phyloP scores from a whole-genome alignment of 78 protist species.

The Speleostelium caveatum region DNA sequence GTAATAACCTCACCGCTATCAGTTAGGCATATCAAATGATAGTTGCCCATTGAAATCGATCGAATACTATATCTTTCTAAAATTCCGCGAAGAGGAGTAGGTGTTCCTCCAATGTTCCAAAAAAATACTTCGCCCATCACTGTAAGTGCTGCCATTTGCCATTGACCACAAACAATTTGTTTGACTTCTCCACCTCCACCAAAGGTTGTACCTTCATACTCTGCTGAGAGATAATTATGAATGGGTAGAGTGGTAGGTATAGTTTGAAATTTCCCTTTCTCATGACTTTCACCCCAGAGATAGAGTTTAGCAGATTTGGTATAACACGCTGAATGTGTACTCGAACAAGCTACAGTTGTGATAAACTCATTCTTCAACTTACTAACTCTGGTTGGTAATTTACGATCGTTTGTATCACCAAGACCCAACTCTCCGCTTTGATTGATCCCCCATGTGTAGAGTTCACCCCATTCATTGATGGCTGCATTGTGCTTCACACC shows the following conservation, averaged over 20 bases:
- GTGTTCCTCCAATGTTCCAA: conserved; percentile 49
- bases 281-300: conserved; percentile 61
- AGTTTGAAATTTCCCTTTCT: conserved; percentile 50
- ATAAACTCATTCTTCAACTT: conserved; percentile 46
- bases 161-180: conserved; percentile 64
- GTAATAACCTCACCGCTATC: conserved; percentile 63
- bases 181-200: conserved; percentile 68
- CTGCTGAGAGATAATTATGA: conserved; percentile 6
- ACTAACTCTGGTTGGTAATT: conserved; percentile 47
- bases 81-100: conserved; percentile 32
- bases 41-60: conserved; percentile 70
- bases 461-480: conserved; percentile 67
- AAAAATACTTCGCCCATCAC: conserved; percentile 56
- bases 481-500: conserved; percentile 73
- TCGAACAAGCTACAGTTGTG: conserved; percentile 22
- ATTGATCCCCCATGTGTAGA: conserved; percentile 79
- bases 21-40: conserved; percentile 74
- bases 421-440: conserved; percentile 66
- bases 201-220: neutral
- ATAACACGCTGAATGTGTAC: conserved; percentile 43
- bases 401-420: conserved; percentile 60
- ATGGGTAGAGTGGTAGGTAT: conserved; percentile 30
- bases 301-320: conserved; percentile 61
- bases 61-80: conserved; percentile 38
- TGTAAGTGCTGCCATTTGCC: conserved; percentile 26